Base-by-base conservation (phyloP, 129 eudicot genomes). In the Flaveria ramosissima region DNA sequence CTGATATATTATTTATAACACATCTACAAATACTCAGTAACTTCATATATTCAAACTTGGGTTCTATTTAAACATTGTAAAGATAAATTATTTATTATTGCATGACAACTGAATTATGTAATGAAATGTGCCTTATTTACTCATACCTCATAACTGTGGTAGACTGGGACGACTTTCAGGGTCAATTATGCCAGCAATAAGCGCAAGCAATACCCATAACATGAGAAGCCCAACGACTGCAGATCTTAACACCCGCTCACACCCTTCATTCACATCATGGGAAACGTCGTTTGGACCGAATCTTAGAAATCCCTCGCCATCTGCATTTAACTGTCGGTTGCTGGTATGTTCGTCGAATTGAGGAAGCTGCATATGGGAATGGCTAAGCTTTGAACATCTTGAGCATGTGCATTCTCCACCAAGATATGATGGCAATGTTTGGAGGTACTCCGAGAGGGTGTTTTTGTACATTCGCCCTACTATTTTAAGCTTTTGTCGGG, bases 361-460 rank as follows among this genome's bases (percentile, higher is more conserved):
- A 71, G 30, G 63, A 68, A 76, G 70, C 48, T 47, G 82, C 71
- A 43, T 59, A 27, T 9, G 70, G 71, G 69, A 60, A 67, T 67
- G 60, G 77, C 74, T 61, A 39, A 72, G 75, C 48, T 77, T 83
- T 68, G 69, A 81, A 67, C 98, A 94, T 81, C 83, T 84, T 30
- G 81, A 57, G 80, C 98, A 94, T 24, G 78, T 82, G 84, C 98
- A 94, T 21, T 53, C 78, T 36, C 98, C 98, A 23, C 97, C 97
- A 45, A 94, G 89, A 85, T 85, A 91, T 68, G 88, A 80, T 17
- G 98, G 98, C 42, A 91, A 71, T 21, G 82, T 73, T 72, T 81
- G 85, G 42, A 94, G 85, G 82, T 83, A 72, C 82, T 89, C 92
- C 4, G 81, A 78, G 30, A 94, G 93, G 78, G 86, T 74, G 70